Evolutionary conservation across 2,329 filamentous ascomycete species (phyloP).

Genomic region (Ceratocystis diversiconidia): DNA sequence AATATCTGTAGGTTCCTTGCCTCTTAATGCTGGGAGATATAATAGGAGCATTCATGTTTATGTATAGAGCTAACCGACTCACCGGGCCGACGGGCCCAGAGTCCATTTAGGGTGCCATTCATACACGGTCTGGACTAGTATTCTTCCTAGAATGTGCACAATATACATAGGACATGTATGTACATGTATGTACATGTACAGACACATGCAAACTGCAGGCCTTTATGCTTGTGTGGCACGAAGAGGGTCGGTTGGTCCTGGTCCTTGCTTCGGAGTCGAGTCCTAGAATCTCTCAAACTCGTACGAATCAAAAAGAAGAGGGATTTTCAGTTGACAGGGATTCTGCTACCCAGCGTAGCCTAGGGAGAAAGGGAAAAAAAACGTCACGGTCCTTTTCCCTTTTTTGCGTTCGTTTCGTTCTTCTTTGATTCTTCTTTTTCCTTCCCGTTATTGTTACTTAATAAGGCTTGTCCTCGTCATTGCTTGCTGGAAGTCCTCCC

Average conservation of each 20-base stretch:
- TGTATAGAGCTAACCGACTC: conserved; percentile 1
- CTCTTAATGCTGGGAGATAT: neutral
- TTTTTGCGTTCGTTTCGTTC: neutral
- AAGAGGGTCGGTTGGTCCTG: neutral
- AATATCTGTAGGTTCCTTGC: neutral
- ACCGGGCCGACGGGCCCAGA: neutral
- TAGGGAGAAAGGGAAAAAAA: neutral
- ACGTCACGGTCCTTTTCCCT: neutral
- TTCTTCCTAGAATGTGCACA: too few relatives aligned
- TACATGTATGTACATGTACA: neutral
- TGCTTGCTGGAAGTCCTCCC: neutral
- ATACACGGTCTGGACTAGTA: neutral
- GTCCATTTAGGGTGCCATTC: neutral
- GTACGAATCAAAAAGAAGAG: conserved; percentile 2
- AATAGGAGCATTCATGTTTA: neutral
- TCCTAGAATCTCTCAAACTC: neutral
- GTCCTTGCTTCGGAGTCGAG: neutral
- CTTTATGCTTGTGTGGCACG: neutral
- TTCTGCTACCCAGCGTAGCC: neutral
- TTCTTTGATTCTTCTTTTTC: conserved; percentile 2
- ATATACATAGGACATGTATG: neutral
- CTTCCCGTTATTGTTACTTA: neutral
- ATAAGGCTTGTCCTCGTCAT: too few relatives aligned
- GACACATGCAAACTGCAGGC: neutral
- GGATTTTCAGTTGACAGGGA: neutral